Conservation (phyloP, 225 moss, liverwort and hornwort genomes). For the Marchantia paleacea region DNA sequence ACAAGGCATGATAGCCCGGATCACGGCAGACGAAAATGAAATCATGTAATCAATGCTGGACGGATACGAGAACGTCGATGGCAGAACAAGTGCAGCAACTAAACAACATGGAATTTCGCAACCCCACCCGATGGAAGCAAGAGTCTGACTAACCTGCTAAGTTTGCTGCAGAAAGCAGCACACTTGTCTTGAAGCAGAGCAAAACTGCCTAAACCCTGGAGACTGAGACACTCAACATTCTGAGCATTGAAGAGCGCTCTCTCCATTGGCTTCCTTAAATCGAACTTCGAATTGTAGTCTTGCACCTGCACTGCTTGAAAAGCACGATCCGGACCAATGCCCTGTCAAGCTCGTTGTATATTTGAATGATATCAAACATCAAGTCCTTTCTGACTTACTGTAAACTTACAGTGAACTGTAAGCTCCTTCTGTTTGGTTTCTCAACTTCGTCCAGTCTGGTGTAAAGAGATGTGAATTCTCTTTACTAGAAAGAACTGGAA, state of each 20-base stretch:
- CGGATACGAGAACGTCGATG: neutral
- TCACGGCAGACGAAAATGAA: neutral
- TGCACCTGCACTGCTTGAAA: conserved; percentile 19
- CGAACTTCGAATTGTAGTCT: conserved; percentile 34
- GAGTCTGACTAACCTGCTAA: conserved; percentile 49
- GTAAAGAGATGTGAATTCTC: neutral
- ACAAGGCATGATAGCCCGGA: neutral
- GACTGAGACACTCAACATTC: conserved; percentile 30
- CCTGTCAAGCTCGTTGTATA: neutral
- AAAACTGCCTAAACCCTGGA: conserved; percentile 23
- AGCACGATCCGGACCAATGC: neutral
- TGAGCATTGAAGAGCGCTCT: conserved; percentile 28
- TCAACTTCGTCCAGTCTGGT: neutral
- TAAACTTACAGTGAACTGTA: too few species aligned
- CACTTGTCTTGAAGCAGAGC: conserved; percentile 49
- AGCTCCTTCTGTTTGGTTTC: neutral
- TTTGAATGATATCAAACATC: too few species aligned
- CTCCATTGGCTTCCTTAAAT: conserved; percentile 39
- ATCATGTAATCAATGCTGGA: neutral
- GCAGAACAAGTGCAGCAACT: neutral
- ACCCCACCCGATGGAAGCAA: neutral
- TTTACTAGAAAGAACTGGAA: neutral
- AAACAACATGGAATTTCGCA: too few species aligned
- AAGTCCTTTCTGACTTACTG: too few species aligned
- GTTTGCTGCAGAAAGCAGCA: conserved; percentile 55